These are phyloP conservation scores for Leishmania aethiopica DNA, from an alignment of 208 protist species.

Conservation along the genomic window DNA sequence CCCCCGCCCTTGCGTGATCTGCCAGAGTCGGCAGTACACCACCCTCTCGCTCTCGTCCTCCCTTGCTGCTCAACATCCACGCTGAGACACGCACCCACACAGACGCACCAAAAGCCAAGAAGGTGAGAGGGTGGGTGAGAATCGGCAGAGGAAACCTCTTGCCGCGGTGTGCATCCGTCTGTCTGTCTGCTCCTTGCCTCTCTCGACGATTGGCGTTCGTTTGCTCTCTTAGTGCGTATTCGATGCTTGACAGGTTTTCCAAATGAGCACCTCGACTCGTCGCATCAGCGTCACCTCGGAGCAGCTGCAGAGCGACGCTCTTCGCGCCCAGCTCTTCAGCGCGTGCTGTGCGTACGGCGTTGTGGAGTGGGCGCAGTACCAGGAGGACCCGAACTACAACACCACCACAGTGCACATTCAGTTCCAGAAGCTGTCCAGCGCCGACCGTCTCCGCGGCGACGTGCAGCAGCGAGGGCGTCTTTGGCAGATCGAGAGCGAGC, in stretches of 20 bases:
- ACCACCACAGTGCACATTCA: conserved; percentile 54
- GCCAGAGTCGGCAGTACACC: not conserved
- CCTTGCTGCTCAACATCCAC: not conserved
- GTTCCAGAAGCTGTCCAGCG: conserved; percentile 73
- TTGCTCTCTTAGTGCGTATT: not conserved
- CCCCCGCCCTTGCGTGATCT: not conserved
- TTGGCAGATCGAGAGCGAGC: conserved; percentile 53
- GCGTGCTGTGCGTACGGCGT: conserved; percentile 68
- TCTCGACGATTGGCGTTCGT: not conserved
- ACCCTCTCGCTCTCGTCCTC: not conserved
- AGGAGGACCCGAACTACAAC: conserved; percentile 62
- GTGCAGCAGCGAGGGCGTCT: conserved; percentile 28
- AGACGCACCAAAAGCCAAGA: not conserved
- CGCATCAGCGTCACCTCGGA: conserved; percentile 58
- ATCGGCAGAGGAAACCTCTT: not conserved
- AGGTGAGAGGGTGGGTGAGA: not conserved
- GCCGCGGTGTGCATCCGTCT: not conserved
- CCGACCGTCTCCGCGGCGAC: conserved; percentile 62
- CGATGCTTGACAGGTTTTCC: not conserved
- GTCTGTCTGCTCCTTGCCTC: not conserved
- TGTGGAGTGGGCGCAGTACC: conserved; percentile 56
- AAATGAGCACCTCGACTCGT: conserved; percentile 31
- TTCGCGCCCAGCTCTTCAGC: conserved; percentile 60
- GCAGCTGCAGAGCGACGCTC: conserved; percentile 42
- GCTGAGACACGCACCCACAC: not conserved